These are phyloP conservation scores for Dittrichia graveolens DNA, from an alignment of 129 eudicot species.

Conservation along the genomic window DNA sequence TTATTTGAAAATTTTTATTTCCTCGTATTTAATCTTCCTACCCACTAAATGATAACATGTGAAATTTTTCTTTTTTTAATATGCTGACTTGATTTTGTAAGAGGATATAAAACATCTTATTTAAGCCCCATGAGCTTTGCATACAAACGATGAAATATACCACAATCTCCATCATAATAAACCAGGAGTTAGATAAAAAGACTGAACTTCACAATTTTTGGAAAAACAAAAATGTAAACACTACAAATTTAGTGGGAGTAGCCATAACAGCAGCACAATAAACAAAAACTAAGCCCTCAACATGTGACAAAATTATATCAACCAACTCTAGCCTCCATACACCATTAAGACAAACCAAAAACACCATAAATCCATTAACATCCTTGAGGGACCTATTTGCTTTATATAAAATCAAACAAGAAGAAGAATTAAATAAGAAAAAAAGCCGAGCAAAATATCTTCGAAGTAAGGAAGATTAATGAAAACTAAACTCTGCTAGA, in stretches of 20 bases:
- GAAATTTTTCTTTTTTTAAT: no score
- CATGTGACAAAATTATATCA: conserved; percentile 31
- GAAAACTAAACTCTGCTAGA: conserved; percentile 36
- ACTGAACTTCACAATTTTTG: no score
- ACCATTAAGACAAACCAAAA: conserved; percentile 32
- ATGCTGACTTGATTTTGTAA: no score
- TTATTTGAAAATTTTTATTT: no score
- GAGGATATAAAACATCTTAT: no score
- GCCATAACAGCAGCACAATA: no score
- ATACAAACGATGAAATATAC: not conserved
- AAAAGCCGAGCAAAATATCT: conserved; percentile 28
- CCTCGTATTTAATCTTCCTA: no score
- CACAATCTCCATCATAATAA: not conserved
- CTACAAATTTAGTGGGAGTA: no score
- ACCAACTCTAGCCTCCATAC: conserved; percentile 39
- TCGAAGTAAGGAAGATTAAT: not conserved
- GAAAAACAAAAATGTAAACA: no score
- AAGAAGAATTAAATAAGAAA: conserved; percentile 22
- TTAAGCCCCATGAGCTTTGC: not conserved
- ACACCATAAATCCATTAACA: conserved; percentile 28
- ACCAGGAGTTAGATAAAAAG: no score
- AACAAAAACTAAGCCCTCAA: not conserved
- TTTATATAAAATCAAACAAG: conserved; percentile 27
- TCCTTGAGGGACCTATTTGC: conserved; percentile 34
- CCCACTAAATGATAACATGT: no score